These are phyloP conservation scores for Plantago ovata DNA, from an alignment of 257 asterid genomes.

Conservation along the genomic window DNA sequence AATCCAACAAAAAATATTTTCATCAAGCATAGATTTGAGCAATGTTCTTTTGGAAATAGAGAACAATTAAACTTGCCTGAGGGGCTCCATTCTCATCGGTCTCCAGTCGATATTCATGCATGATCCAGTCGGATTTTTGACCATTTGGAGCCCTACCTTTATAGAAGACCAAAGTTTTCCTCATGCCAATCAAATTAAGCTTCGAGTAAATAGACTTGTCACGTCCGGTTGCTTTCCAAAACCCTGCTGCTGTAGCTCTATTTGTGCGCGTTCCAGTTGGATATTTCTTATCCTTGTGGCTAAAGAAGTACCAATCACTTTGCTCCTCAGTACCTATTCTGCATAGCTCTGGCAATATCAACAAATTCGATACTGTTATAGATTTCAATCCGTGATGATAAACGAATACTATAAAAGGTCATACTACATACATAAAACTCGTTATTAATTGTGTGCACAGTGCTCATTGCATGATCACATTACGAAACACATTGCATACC, in stretches of 20 bases:
- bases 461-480: too few relatives aligned
- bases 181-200: conserved; percentile 69
- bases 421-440: too few relatives aligned
- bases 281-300: conserved; percentile 82
- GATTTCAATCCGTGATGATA: background rate
- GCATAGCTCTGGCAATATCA: conserved; percentile 49
- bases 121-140: conserved; percentile 78
- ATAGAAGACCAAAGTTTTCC: conserved; percentile 73
- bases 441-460: too few relatives aligned
- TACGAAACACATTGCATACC: conserved; percentile 22
- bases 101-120: conserved; percentile 83
- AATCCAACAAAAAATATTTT: too few relatives aligned
- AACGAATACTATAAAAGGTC: background rate
- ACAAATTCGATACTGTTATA: background rate
- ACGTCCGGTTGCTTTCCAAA: conserved; percentile 90
- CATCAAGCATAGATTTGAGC: too few relatives aligned
- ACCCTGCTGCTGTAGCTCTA: conserved; percentile 76
- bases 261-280: conserved; percentile 80
- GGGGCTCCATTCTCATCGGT: conserved; percentile 59
- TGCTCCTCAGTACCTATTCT: conserved; percentile 71
- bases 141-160: conserved; percentile 87
- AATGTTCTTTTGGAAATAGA: background rate
- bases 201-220: conserved; percentile 75
- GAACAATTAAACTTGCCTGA: conserved; percentile 50
- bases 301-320: conserved; percentile 73